Percentiles rank a stretch among this genome's conserved stretches.
phyloP scores from a whole-genome alignment of 768 basidiomycete genomes.

The Clathrus columnatus region DNA sequence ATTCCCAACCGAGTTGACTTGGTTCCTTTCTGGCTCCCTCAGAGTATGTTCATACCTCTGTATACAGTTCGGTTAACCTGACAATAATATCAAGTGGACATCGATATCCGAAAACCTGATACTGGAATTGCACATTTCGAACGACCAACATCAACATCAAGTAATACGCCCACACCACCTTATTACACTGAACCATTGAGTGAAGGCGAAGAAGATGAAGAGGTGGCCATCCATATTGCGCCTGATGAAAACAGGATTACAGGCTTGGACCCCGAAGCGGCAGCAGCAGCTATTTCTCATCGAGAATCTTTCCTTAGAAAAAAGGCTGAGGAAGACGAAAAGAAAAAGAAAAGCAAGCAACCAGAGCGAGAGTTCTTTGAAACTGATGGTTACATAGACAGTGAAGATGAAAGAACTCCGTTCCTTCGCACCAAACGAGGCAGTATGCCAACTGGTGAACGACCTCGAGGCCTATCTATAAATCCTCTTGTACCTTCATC shows the following conservation, averaged over 20 bases:
- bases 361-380: conserved; percentile 18
- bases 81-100: conserved; percentile 58
- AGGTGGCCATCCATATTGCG: conserved; percentile 54
- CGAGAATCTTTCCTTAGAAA: conserved; percentile 66
- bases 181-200: conserved; percentile 84
- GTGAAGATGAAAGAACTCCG: conserved; percentile 30
- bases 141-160: conserved; percentile 45
- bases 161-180: conserved; percentile 18
- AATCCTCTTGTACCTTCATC: conserved; percentile 80
- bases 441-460: conserved; percentile 6
- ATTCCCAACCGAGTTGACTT: conserved; percentile 89
- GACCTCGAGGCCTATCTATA: conserved; percentile 47
- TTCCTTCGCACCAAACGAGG: conserved; percentile 25
- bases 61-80: neutral
- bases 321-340: conserved; percentile 30
- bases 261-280: conserved; percentile 62
- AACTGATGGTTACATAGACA: conserved; percentile 21
- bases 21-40: conserved; percentile 97
- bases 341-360: conserved; percentile 14
- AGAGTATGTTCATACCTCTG: conserved; percentile 44
- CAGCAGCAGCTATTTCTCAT: conserved; percentile 78
- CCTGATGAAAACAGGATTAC: conserved; percentile 76
- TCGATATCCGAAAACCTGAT: conserved; percentile 88
- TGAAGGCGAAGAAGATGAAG: conserved; percentile 91
- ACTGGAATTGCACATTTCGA: conserved; percentile 67